Conservation (phyloP, 179 eudicot genomes). For the Amaranthus tricolor region DNA sequence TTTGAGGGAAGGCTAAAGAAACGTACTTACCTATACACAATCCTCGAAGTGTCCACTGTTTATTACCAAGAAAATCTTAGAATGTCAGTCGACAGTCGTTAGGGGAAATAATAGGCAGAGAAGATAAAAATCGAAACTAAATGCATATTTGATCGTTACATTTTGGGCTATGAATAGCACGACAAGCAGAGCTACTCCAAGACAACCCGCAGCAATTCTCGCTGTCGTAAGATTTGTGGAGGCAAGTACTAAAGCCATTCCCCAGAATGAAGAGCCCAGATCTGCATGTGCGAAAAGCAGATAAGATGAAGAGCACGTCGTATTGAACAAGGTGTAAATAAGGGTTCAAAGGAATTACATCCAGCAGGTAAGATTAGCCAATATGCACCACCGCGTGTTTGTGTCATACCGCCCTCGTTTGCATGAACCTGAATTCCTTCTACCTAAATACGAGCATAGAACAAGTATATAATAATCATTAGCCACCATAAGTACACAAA, state of each 20-base stretch:
- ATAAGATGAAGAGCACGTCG: neutral
- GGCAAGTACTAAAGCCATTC: constrained; percentile 88
- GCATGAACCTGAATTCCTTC: constrained; percentile 93
- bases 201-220: constrained; percentile 94
- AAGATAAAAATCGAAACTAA: neutral
- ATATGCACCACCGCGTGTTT: constrained; percentile 91
- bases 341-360: constrained; percentile 43
- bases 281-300: constrained; percentile 38
- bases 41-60: constrained; percentile 98
- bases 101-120: constrained; percentile 7
- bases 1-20: neutral
- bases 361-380: constrained; percentile 98
- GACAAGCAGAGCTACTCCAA: constrained; percentile 66
- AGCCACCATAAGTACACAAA: neutral
- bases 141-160: constrained; percentile 36
- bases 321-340: neutral
- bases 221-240: constrained; percentile 83
- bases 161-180: constrained; percentile 89
- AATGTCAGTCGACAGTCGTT: constrained; percentile 16
- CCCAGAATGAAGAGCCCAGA: constrained; percentile 99
- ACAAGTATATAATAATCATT: constrained; percentile 5
- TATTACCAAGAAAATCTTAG: constrained; percentile 13
- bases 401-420: constrained; percentile 88
- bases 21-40: constrained; percentile 81
- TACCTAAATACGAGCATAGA: constrained; percentile 50